Conservation (phyloP, 1,284 basidiomycete species). For the Ceratobasidium papillatum region DNA sequence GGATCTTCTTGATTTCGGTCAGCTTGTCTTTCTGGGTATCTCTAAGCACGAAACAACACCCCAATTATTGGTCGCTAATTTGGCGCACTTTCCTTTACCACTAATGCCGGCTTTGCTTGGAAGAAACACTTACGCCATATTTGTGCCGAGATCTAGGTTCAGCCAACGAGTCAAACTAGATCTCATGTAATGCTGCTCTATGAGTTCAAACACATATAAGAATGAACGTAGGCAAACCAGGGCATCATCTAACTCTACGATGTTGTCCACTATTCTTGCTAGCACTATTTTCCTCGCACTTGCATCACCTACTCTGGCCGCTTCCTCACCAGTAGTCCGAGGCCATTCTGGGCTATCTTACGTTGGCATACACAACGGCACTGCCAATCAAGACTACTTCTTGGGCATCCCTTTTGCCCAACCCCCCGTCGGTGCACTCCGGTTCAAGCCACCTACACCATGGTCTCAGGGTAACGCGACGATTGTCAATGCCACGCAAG, state of each 20-base stretch:
- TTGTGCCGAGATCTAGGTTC: too few species aligned
- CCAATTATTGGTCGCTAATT: too few species aligned
- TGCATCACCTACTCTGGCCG: not conserved
- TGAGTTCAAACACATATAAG: too few species aligned
- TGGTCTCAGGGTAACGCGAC: not conserved
- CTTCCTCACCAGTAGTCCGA: not conserved
- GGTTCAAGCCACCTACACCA: constrained; percentile 27
- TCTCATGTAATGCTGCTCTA: too few species aligned
- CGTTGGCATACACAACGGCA: constrained; percentile 7
- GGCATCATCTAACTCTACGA: not conserved
- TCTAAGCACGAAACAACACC: too few species aligned
- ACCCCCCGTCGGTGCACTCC: constrained; percentile 39
- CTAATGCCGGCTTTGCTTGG: too few species aligned
- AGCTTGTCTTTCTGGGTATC: too few species aligned
- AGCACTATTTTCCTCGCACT: not conserved
- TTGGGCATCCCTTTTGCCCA: constrained; percentile 41
- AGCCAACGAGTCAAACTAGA: too few species aligned
- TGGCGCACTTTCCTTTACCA: too few species aligned
- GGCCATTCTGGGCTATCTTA: constrained; percentile 22
- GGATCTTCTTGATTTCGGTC: too few species aligned
- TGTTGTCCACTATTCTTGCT: not conserved
- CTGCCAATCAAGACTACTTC: constrained; percentile 37
- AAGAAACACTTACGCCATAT: too few species aligned
- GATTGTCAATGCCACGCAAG: constrained; percentile 9
- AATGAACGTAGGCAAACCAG: not conserved